Evolutionary conservation across 495 filamentous ascomycete species (phyloP), one percentile per base, ranked within the genome.

Genomic region (Xanthoparmelia taractica): DNA sequence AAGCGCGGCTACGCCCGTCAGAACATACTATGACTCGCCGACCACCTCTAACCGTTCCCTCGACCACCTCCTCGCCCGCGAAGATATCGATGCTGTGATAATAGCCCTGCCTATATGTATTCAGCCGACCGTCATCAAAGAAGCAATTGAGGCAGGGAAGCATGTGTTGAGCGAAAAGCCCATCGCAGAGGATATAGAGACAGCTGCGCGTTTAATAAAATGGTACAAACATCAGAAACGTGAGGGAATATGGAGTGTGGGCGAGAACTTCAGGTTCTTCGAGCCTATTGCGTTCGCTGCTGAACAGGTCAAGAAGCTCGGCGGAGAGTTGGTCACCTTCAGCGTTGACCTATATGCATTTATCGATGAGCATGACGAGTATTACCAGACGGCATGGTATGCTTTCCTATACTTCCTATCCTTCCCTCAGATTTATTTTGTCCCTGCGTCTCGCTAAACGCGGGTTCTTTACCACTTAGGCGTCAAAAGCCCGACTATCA

Each of bases 151-250:
- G 4, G 68, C 67, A 17, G 71, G 68, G 20, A 74, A 72, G 57
- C 73, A 74, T 52, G 71, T 73, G 2, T 54, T 72, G 43, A 70
- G 63, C 57, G 66, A 67, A 38, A 64, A 59, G 45, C 66, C 66
- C 17, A 65, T 65, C n/a, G 63, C 62, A 1, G 37, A 61, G 38
- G 63, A 64, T 25, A 40, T 67, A 18, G 58, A 61, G 25, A 65
- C 63, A 36, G 66, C 63, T 2, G 45, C 45, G 6, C 48, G 43
- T 2, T 29, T 67, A 17, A 40, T 67, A 23, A 20, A 29, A 29
- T 65, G 66, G 62, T 67, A 67, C 34, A 31, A 55, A n/a, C 29
- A 41, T n/a, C 36, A 33, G 20, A 47, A 29, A n/a, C 34, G 43
- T 8, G 17, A 54, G 12, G 37, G 38, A 18, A 48, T 62, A 50